Evolutionary conservation across 164 flowering plant species (phyloP).

Genomic region (Kingdonia uniflora): DNA sequence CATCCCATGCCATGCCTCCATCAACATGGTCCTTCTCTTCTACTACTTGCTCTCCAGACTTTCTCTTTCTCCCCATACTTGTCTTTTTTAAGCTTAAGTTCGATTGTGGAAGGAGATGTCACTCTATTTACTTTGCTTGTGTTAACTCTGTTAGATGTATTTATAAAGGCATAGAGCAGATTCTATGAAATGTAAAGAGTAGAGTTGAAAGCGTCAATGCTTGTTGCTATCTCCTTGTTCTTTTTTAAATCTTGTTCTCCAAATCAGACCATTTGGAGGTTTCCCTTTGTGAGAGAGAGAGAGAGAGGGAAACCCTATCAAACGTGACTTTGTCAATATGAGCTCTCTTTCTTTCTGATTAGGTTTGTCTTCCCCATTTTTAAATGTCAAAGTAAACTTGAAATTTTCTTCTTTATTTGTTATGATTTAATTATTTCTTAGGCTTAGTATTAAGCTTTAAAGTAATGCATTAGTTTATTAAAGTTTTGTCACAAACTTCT

Average conservation of each 20-base stretch:
- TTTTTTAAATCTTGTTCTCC: constrained; percentile 2
- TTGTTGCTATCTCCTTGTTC: constrained; percentile 17
- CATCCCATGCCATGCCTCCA: constrained; percentile 15
- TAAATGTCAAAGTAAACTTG: background rate
- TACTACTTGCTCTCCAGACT: constrained; percentile 8
- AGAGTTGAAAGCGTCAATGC: constrained; percentile 8
- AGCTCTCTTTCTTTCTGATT: too few species aligned
- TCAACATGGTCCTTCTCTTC: constrained; percentile 4
- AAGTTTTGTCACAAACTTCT: background rate
- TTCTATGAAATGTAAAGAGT: background rate
- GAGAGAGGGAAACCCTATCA: background rate
- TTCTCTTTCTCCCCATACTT: constrained; percentile 23
- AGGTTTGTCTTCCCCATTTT: background rate
- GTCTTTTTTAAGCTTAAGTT: background rate
- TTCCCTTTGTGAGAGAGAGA: background rate
- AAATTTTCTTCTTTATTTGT: background rate
- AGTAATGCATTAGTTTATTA: too few species aligned
- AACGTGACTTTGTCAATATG: too few species aligned
- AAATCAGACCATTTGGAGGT: constrained; percentile 14
- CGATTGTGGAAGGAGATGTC: too few species aligned
- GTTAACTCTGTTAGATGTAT: background rate
- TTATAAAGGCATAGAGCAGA: background rate
- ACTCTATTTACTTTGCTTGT: background rate
- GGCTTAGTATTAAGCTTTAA: background rate
- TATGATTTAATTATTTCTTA: background rate